A percentile compares a stretch with the other conserved stretches of the same genome.
Evolutionary conservation across 345 rosid genomes (phyloP).

Genomic region (Dovyalis caffra): DNA sequence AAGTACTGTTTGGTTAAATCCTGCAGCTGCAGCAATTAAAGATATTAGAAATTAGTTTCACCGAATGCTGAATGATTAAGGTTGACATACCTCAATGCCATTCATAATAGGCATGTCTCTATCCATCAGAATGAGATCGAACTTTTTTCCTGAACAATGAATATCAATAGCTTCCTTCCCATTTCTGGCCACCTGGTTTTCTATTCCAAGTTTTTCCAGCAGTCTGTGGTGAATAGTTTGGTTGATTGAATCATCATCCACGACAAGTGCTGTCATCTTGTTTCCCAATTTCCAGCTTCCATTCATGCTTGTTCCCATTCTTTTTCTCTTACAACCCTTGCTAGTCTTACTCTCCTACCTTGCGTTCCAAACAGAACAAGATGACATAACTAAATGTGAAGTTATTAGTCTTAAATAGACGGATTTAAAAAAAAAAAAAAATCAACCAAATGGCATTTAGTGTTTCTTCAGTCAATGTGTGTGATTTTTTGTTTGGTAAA

Average conservation of each 20-base stretch:
- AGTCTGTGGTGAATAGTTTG: constrained; percentile 52
- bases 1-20: neutral
- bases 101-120: constrained; percentile 89
- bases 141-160: constrained; percentile 52
- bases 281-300: neutral
- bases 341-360: neutral
- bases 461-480: neutral
- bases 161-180: constrained; percentile 77
- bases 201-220: constrained; percentile 49
- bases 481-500: neutral
- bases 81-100: constrained; percentile 58
- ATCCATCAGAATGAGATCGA: constrained; percentile 86
- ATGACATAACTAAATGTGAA: no score
- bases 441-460: no score
- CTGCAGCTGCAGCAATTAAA: no score
- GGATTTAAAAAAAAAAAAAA: neutral
- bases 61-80: no score
- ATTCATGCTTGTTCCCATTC: neutral
- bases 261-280: constrained; percentile 53
- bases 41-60: no score
- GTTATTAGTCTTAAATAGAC: neutral
- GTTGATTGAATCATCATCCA: constrained; percentile 53
- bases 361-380: no score
- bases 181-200: constrained; percentile 45
- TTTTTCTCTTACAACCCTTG: neutral